phyloP scores from a whole-genome alignment of 2,329 filamentous ascomycete species.

The Diaporthe nobilis region DNA sequence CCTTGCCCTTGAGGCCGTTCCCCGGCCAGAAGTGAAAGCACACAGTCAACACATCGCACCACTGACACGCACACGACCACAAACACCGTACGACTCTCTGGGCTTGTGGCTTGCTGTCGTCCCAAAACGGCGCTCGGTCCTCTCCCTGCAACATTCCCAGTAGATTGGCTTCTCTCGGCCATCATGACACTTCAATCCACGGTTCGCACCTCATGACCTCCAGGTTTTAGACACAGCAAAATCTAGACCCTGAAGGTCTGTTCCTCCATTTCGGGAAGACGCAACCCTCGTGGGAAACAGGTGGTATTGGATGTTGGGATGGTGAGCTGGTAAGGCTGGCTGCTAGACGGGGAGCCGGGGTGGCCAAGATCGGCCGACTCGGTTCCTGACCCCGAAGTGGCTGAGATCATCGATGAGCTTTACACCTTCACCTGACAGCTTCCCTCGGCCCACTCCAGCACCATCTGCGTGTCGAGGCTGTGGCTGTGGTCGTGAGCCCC shows the following conservation, averaged over 20 bases:
- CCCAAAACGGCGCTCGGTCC: neutral
- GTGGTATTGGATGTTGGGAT: neutral
- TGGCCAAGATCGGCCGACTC: slow-evolving; percentile 6
- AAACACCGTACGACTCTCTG: slow-evolving; percentile 7
- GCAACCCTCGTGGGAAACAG: neutral
- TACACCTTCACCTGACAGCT: slow-evolving; percentile 29
- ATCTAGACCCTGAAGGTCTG: slow-evolving; percentile 9
- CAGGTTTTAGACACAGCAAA: neutral
- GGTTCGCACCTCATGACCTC: neutral
- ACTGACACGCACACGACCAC: slow-evolving; percentile 30
- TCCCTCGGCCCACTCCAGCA: slow-evolving; percentile 14
- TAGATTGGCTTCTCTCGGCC: neutral
- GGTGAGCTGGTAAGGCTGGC: slow-evolving; percentile 20
- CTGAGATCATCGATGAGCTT: slow-evolving; percentile 18
- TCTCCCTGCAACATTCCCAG: slow-evolving; percentile 4
- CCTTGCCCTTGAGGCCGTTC: neutral
- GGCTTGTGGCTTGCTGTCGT: neutral
- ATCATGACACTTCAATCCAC: slow-evolving; percentile 1
- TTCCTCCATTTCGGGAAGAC: neutral
- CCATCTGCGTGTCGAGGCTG: neutral
- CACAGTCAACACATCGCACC: slow-evolving; percentile 29
- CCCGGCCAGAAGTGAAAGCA: neutral
- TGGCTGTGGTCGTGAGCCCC: slow-evolving; percentile 2
- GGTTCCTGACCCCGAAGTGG: slow-evolving; percentile 27
- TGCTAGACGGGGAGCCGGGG: slow-evolving; percentile 25